Evolutionary conservation across 1,284 basidiomycete species (phyloP).

Genomic region (Cyathus olla): DNA sequence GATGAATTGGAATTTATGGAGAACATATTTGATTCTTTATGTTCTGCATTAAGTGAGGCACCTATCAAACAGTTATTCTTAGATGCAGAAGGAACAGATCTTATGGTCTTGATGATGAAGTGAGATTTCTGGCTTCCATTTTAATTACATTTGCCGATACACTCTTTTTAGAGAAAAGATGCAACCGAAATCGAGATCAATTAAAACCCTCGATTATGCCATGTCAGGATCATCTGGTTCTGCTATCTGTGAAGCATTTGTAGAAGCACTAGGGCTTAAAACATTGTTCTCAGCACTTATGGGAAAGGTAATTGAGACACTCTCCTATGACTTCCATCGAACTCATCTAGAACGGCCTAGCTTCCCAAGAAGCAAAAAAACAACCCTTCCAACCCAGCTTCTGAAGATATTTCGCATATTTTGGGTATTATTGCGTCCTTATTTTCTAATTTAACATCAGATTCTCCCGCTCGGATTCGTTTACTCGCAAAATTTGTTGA

Average conservation of each 20-base stretch:
- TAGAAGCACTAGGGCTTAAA: slow-evolving; percentile 90
- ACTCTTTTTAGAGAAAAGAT: slow-evolving; percentile 76
- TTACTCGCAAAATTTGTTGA: slow-evolving; percentile 96
- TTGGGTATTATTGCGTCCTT: slow-evolving; percentile 91
- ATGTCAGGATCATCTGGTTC: slow-evolving; percentile 86
- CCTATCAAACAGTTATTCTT: slow-evolving; percentile 87
- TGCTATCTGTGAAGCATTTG: slow-evolving; percentile 85
- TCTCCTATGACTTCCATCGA: background rate
- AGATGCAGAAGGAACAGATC: slow-evolving; percentile 93
- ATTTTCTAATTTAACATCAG: slow-evolving; percentile 90
- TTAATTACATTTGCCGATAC: slow-evolving; percentile 1
- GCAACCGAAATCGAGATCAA: slow-evolving; percentile 82
- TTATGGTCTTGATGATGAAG: slow-evolving; percentile 98
- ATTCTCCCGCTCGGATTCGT: slow-evolving; percentile 85
- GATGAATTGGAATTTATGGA: slow-evolving; percentile 99
- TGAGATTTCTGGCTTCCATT: slow-evolving; percentile 48
- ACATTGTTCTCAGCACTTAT: slow-evolving; percentile 92
- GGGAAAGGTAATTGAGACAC: slow-evolving; percentile 80
- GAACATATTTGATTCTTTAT: slow-evolving; percentile 92
- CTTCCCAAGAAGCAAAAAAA: slow-evolving; percentile 70
- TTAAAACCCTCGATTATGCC: slow-evolving; percentile 94
- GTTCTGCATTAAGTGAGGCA: slow-evolving; percentile 82
- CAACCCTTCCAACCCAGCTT: slow-evolving; percentile 62
- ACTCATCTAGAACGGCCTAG: slow-evolving; percentile 32
- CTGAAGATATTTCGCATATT: slow-evolving; percentile 89